A percentile compares a stretch with the other conserved stretches of the same genome.
Evolutionary conservation across 495 filamentous ascomycete species (phyloP).

Genomic region (Neohortaea acidophila): DNA sequence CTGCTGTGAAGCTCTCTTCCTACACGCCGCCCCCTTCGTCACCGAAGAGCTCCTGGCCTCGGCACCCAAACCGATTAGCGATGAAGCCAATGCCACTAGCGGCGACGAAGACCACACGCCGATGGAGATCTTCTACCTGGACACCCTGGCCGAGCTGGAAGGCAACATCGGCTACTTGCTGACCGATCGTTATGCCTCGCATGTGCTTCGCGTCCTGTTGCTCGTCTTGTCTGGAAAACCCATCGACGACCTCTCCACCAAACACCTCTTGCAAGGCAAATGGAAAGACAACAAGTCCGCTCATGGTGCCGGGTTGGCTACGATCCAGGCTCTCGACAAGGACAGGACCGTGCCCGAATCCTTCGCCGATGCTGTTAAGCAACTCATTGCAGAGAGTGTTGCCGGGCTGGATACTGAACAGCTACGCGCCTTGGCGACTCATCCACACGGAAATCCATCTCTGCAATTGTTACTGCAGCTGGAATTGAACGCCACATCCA

Average conservation of each 20-base stretch:
- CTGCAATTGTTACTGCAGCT: constrained; percentile 75
- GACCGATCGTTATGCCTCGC: constrained; percentile 79
- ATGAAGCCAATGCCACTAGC: constrained; percentile 29
- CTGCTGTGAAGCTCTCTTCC: constrained; percentile 87
- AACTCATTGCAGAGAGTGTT: constrained; percentile 60
- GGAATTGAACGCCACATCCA: constrained; percentile 56
- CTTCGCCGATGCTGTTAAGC: constrained; percentile 58
- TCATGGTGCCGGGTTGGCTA: constrained; percentile 24
- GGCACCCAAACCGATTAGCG: not conserved
- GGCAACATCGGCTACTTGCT: constrained; percentile 69
- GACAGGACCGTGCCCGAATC: constrained; percentile 49
- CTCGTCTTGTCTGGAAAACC: constrained; percentile 73
- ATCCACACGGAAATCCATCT: constrained; percentile 77
- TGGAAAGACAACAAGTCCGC: constrained; percentile 70
- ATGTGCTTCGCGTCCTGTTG: constrained; percentile 71
- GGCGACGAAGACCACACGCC: constrained; percentile 33
- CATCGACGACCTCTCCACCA: constrained; percentile 45
- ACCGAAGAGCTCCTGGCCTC: constrained; percentile 50
- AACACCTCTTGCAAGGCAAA: constrained; percentile 64
- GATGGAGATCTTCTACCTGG: constrained; percentile 74
- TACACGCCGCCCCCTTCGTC: constrained; percentile 62
- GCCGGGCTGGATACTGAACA: constrained; percentile 54
- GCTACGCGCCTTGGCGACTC: constrained; percentile 64
- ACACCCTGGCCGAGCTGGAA: constrained; percentile 68
- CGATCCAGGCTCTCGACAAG: constrained; percentile 26